Conservation (phyloP, 768 basidiomycete species). For the Podaxis pistillaris region DNA sequence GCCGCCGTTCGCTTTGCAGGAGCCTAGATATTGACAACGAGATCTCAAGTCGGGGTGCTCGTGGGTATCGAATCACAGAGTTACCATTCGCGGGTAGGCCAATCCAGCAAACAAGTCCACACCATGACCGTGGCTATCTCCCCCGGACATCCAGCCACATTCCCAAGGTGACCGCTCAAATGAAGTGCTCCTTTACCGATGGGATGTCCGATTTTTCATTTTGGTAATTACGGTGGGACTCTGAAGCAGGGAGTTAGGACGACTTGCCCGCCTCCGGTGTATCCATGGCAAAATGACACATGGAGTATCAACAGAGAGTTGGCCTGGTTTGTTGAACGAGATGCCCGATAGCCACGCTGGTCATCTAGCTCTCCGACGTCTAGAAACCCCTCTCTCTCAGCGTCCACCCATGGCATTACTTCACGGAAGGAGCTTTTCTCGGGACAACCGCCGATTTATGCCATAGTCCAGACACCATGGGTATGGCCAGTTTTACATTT, state of each 20-base stretch:
- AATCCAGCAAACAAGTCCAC: not conserved
- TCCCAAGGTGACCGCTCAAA: no score
- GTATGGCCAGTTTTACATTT: not conserved
- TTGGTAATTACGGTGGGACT: no score
- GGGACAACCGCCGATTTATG: not conserved
- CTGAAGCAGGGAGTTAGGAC: no score
- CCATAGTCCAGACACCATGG: not conserved
- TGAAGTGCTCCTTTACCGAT: no score
- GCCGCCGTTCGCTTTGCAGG: not conserved
- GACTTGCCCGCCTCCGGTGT: no score
- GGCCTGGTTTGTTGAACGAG: not conserved
- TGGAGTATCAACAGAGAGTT: no score
- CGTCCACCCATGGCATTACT: not conserved
- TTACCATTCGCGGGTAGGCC: not conserved
- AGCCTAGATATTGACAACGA: not conserved
- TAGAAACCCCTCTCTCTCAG: not conserved
- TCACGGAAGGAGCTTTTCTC: not conserved
- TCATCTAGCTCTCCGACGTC: no score
- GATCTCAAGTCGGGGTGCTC: slow-evolving; percentile 4
- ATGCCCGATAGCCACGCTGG: not conserved
- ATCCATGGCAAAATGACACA: no score
- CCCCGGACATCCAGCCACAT: no score
- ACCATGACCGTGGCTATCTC: not conserved
- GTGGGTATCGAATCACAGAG: not conserved
- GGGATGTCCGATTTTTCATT: no score